Conservation (phyloP, 331 rosid genomes). For the Saraca asoca region DNA sequence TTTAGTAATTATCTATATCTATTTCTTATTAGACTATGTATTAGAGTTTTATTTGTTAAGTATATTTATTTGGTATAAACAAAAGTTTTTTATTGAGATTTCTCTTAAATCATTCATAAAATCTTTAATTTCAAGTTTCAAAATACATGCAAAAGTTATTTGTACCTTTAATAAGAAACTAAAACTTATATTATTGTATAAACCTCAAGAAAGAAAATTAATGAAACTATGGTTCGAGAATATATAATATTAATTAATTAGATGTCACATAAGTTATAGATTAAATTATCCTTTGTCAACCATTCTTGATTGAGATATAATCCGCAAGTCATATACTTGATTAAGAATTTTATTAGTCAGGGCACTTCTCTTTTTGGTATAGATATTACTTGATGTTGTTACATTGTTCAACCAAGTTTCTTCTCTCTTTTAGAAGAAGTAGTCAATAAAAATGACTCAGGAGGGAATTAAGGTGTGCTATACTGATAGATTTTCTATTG, state of each 20-base stretch:
- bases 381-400: constrained; percentile 79
- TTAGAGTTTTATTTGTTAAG: too few species aligned
- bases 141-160: constrained; percentile 1
- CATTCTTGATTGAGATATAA: background rate
- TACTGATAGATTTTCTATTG: constrained; percentile 1
- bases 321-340: background rate
- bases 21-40: too few species aligned
- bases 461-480: constrained; percentile 68
- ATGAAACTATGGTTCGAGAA: background rate
- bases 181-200: too few species aligned
- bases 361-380: constrained; percentile 26
- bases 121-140: too few species aligned
- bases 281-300: background rate
- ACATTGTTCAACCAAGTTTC: constrained; percentile 75
- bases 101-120: too few species aligned
- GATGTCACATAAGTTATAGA: background rate
- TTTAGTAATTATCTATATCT: too few species aligned
- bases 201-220: background rate
- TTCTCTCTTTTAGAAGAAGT: constrained; percentile 61
- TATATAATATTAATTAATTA: constrained; percentile 1
- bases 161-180: constrained; percentile 5
- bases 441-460: constrained; percentile 58
- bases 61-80: too few species aligned
- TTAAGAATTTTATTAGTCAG: background rate
- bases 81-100: too few species aligned